Percentiles rank a stretch among this genome's conserved stretches.
Evolutionary conservation across 1,284 basidiomycete genomes (phyloP).

Genomic region (Cutaneotrichosporon cavernicola): DNA sequence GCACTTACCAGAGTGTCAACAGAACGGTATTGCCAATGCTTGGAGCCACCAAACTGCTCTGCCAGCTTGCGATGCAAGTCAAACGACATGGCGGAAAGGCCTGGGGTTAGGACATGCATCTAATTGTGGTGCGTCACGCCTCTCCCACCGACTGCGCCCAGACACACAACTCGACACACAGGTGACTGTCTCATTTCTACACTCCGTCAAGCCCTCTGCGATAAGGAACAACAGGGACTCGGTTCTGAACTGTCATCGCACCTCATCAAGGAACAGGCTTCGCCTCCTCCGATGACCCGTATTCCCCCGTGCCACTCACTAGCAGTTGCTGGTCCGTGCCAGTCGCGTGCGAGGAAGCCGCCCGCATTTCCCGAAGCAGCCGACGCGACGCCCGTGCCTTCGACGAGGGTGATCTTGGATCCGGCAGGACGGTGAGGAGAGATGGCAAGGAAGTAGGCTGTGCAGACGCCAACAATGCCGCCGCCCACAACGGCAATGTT

Average conservation of each 20-base stretch:
- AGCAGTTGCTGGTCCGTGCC: constrained; percentile 59
- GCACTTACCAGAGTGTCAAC: constrained; percentile 55
- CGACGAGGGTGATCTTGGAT: constrained; percentile 65
- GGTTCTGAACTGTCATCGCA: neutral
- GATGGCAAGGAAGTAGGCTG: constrained; percentile 58
- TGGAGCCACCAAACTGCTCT: constrained; percentile 66
- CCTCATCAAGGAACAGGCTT: neutral
- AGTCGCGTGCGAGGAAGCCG: constrained; percentile 82
- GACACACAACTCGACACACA: neutral
- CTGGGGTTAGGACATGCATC: constrained; percentile 26
- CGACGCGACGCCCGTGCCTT: constrained; percentile 65
- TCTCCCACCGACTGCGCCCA: neutral
- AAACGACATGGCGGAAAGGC: constrained; percentile 73
- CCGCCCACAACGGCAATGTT: constrained; percentile 56
- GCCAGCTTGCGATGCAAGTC: constrained; percentile 76
- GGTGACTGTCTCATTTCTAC: neutral
- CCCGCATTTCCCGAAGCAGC: constrained; percentile 85
- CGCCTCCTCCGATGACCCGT: too few species aligned
- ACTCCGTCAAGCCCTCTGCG: neutral
- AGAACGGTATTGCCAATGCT: constrained; percentile 82
- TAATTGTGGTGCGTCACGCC: neutral
- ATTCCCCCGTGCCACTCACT: constrained; percentile 26
- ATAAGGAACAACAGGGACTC: neutral
- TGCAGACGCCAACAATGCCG: constrained; percentile 80
- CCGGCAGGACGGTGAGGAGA: constrained; percentile 31